Conservation (phyloP, 2,329 filamentous ascomycete species). For the Aspergillaceae sp. region DNA sequence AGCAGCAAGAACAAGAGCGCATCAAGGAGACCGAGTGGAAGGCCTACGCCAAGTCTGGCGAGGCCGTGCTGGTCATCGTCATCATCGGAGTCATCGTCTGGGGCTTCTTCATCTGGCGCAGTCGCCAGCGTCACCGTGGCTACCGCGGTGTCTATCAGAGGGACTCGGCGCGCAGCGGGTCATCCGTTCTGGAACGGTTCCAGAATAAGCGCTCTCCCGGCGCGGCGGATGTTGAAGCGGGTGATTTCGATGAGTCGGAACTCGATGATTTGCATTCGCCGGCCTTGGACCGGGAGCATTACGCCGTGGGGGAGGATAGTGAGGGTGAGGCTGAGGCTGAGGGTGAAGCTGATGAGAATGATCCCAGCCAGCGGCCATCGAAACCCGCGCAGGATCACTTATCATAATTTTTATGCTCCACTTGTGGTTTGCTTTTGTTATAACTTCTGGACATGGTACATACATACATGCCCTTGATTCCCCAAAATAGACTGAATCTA, state of each 20-base stretch:
- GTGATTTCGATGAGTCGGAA: constrained; percentile 55
- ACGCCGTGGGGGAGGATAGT: constrained; percentile 42
- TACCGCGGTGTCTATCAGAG: constrained; percentile 37
- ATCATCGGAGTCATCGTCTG: constrained; percentile 62
- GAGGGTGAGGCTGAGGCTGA: constrained; percentile 3
- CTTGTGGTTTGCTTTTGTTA: constrained; percentile 1
- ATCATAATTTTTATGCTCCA: constrained; percentile 3
- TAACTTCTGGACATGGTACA: background rate
- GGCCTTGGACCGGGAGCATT: constrained; percentile 30
- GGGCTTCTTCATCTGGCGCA: constrained; percentile 61
- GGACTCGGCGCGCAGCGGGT: constrained; percentile 25
- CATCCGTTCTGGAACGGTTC: constrained; percentile 42
- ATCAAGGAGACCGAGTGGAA: constrained; percentile 80
- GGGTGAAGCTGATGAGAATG: constrained; percentile 14
- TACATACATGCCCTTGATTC: too few relatives aligned
- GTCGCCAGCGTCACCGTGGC: constrained; percentile 41
- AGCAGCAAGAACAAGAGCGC: constrained; percentile 60
- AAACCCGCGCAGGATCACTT: constrained; percentile 3
- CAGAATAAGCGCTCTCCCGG: constrained; percentile 29
- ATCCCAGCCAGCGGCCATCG: constrained; percentile 8
- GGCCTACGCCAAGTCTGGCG: constrained; percentile 79
- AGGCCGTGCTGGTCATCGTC: constrained; percentile 75
- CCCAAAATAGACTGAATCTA: too few relatives aligned
- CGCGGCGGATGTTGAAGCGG: constrained; percentile 49
- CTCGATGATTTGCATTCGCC: constrained; percentile 45